These are phyloP conservation scores for Bretziella fagacearum DNA, from an alignment of 2,329 filamentous ascomycete genomes.

Conservation along the genomic window DNA sequence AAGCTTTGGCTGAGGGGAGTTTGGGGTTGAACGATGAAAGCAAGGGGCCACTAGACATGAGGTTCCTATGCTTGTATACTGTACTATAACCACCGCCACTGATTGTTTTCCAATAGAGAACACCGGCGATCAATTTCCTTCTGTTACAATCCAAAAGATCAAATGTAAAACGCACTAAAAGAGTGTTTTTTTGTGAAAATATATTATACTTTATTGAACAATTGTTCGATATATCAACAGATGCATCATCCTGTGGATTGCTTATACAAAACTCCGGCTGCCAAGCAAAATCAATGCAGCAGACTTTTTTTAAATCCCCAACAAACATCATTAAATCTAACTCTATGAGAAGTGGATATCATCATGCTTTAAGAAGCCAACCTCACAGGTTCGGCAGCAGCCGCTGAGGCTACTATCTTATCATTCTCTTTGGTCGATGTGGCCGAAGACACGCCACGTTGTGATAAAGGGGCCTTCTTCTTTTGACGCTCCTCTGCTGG, in stretches of 20 bases:
- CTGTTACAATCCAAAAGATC: slow-evolving; percentile 11
- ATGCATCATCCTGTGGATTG: too few relatives aligned
- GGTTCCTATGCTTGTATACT: slow-evolving; percentile 7
- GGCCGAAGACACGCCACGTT: slow-evolving; percentile 18
- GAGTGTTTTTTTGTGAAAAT: too few relatives aligned
- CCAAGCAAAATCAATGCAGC: neutral
- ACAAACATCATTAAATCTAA: neutral
- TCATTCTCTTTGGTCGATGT: slow-evolving; percentile 2
- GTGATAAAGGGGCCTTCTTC: slow-evolving; percentile 23
- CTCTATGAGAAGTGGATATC: neutral
- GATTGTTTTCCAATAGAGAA: slow-evolving; percentile 13
- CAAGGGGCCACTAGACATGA: neutral
- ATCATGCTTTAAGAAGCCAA: slow-evolving; percentile 2
- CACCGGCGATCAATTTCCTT: slow-evolving; percentile 8
- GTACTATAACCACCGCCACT: slow-evolving; percentile 13
- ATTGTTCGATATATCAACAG: too few relatives aligned
- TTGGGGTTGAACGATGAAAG: slow-evolving; percentile 3
- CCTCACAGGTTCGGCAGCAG: neutral
- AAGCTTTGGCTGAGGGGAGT: neutral
- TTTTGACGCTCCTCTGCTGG: slow-evolving; percentile 22
- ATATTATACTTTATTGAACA: too few relatives aligned
- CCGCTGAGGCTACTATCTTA: slow-evolving; percentile 15
- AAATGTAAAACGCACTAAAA: neutral
- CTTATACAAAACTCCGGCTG: slow-evolving; percentile 9
- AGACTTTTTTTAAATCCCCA: slow-evolving; percentile 8